These are phyloP conservation scores for Calonectria leucothoes DNA, from an alignment of 2,329 filamentous ascomycete genomes.

Conservation along the genomic window DNA sequence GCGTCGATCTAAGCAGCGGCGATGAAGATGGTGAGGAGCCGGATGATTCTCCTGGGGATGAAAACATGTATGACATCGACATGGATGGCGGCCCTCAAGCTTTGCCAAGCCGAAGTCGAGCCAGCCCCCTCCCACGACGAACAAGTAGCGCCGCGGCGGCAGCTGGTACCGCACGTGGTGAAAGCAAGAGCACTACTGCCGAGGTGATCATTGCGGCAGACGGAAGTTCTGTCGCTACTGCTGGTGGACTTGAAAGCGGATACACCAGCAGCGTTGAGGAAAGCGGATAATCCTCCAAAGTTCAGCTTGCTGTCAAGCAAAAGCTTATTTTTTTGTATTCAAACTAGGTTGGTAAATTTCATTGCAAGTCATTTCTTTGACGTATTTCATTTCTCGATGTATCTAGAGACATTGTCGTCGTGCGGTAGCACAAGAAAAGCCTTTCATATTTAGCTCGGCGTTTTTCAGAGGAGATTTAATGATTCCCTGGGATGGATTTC, in stretches of 20 bases:
- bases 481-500: slow-evolving; percentile 29
- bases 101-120: slow-evolving; percentile 33
- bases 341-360: neutral
- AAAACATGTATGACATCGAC: slow-evolving; percentile 46
- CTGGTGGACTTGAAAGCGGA: slow-evolving; percentile 52
- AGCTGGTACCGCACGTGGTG: slow-evolving; percentile 43
- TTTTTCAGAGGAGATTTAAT: slow-evolving; percentile 25
- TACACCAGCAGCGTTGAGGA: slow-evolving; percentile 52
- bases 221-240: slow-evolving; percentile 55
- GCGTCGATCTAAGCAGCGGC: slow-evolving; percentile 53
- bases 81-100: slow-evolving; percentile 22
- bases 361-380: neutral
- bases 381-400: neutral
- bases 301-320: neutral
- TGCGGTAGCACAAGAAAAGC: slow-evolving; percentile 19
- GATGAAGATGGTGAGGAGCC: slow-evolving; percentile 56
- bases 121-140: slow-evolving; percentile 19
- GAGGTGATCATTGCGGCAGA: slow-evolving; percentile 41
- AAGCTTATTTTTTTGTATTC: neutral
- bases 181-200: slow-evolving; percentile 47
- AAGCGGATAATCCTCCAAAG: slow-evolving; percentile 17
- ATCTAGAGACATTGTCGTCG: slow-evolving; percentile 17
- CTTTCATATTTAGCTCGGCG: slow-evolving; percentile 38
- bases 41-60: slow-evolving; percentile 46
- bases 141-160: slow-evolving; percentile 49